Conservation (phyloP, 257 asterid genomes). For the Nyctanthes arbortristis region DNA sequence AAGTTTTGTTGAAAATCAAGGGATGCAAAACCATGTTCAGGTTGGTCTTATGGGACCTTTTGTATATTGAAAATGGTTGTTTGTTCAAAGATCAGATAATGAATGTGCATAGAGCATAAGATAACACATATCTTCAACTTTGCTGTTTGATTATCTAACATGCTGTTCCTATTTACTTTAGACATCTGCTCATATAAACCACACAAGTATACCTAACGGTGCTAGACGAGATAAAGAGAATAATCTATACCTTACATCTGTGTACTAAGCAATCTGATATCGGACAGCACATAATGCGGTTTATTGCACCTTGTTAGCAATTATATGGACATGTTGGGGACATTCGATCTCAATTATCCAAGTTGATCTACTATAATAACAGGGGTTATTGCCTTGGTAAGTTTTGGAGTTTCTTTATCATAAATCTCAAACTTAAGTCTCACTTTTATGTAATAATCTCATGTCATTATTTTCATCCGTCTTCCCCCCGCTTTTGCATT, state of each 20-base stretch:
- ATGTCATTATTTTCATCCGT: too few species aligned
- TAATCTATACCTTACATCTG: neutral
- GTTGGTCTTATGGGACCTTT: slow-evolving; percentile 16
- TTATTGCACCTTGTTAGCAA: neutral
- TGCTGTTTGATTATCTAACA: slow-evolving; percentile 7
- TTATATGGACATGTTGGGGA: neutral
- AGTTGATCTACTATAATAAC: too few species aligned
- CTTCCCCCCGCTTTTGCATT: too few species aligned
- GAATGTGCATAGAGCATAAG: slow-evolving; percentile 19
- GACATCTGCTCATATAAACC: too few species aligned
- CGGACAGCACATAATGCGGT: neutral
- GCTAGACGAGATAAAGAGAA: neutral
- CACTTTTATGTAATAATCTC: too few species aligned
- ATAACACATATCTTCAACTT: slow-evolving; percentile 12
- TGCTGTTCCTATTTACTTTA: slow-evolving; percentile 19
- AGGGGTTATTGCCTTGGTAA: too few species aligned
- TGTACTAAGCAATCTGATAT: neutral
- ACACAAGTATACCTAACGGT: too few species aligned
- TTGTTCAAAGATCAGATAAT: slow-evolving; percentile 7
- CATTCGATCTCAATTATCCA: too few species aligned
- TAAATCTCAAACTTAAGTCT: too few species aligned
- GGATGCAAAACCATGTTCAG: slow-evolving; percentile 18
- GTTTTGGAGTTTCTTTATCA: too few species aligned
- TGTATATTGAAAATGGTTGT: neutral
- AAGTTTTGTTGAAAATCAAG: slow-evolving; percentile 15